A percentile compares a stretch with the other conserved stretches of the same genome.
Evolutionary conservation across 176 grass and related monocot genomes (phyloP).

Genomic region (Rhynchospora tenuis): DNA sequence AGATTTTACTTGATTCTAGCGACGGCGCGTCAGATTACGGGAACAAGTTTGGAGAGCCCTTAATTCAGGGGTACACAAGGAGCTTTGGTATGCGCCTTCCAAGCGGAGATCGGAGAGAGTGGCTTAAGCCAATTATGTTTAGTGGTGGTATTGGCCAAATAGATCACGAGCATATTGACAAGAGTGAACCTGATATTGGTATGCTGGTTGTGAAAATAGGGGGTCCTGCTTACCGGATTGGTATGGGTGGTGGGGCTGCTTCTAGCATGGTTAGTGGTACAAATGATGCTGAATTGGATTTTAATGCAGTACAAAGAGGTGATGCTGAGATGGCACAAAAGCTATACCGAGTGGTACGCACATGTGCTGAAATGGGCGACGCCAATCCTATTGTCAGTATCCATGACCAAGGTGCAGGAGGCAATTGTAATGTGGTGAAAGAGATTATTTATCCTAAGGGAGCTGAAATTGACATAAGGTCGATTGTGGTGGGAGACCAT

Average conservation of each 20-base stretch:
- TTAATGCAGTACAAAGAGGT: constrained; percentile 88
- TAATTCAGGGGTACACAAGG: constrained; percentile 86
- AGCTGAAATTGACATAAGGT: constrained; percentile 82
- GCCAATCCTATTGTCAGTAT: constrained; percentile 88
- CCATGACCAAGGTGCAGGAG: constrained; percentile 96
- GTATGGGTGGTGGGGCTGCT: constrained; percentile 92
- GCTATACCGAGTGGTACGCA: constrained; percentile 75
- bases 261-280: constrained; percentile 95
- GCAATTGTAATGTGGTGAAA: constrained; percentile 91
- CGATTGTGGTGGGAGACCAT: constrained; percentile 79
- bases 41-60: constrained; percentile 90
- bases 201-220: constrained; percentile 98
- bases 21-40: constrained; percentile 93
- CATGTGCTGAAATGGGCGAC: constrained; percentile 88
- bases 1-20: constrained; percentile 81
- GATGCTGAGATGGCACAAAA: constrained; percentile 98
- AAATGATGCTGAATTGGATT: constrained; percentile 91
- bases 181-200: constrained; percentile 69
- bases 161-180: constrained; percentile 73
- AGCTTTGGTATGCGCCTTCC: constrained; percentile 75
- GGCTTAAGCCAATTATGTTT: constrained; percentile 98
- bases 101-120: constrained; percentile 72
- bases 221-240: constrained; percentile 88
- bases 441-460: constrained; percentile 88
- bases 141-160: constrained; percentile 88